Conservation (phyloP, 2,329 filamentous ascomycete genomes). For the Venturia aucupariae region DNA sequence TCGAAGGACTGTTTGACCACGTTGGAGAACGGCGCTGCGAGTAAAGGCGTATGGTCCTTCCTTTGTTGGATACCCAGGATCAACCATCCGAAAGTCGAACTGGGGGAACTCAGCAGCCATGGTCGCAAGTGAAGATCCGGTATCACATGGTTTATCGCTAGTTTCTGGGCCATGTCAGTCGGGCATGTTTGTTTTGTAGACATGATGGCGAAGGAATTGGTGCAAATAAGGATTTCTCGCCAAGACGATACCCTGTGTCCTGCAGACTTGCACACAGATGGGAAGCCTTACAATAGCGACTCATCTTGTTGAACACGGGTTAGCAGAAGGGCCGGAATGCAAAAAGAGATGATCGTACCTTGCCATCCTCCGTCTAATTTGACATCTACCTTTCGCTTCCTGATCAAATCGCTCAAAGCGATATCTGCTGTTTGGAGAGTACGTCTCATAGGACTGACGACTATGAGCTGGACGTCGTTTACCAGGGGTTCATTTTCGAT, state of each 20-base stretch:
- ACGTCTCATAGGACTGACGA: conserved; percentile 56
- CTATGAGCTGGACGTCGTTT: conserved; percentile 42
- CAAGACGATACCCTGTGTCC: not conserved
- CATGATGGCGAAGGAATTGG: not conserved
- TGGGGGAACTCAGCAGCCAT: conserved; percentile 43
- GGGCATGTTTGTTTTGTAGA: not conserved
- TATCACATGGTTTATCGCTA: conserved; percentile 49
- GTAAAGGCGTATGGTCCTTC: conserved; percentile 45
- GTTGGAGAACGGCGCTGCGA: conserved; percentile 42
- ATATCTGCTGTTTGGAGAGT: conserved; percentile 56
- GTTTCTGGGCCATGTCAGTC: conserved; percentile 26
- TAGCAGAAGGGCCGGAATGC: not conserved
- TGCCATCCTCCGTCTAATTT: conserved; percentile 56
- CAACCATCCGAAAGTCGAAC: conserved; percentile 48
- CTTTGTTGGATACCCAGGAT: conserved; percentile 56
- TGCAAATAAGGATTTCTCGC: not conserved
- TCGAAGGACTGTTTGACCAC: conserved; percentile 44
- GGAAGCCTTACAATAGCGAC: conserved; percentile 13
- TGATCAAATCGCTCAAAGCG: conserved; percentile 49
- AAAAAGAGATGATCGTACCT: conserved; percentile 15
- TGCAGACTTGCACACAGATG: not conserved
- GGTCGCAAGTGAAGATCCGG: conserved; percentile 40
- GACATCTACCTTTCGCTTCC: conserved; percentile 42
- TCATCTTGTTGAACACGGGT: conserved; percentile 30
- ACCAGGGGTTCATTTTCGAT: conserved; percentile 28